These are phyloP conservation scores for Pythium aquatile DNA, from an alignment of 352 stramenopile species.

Conservation along the genomic window DNA sequence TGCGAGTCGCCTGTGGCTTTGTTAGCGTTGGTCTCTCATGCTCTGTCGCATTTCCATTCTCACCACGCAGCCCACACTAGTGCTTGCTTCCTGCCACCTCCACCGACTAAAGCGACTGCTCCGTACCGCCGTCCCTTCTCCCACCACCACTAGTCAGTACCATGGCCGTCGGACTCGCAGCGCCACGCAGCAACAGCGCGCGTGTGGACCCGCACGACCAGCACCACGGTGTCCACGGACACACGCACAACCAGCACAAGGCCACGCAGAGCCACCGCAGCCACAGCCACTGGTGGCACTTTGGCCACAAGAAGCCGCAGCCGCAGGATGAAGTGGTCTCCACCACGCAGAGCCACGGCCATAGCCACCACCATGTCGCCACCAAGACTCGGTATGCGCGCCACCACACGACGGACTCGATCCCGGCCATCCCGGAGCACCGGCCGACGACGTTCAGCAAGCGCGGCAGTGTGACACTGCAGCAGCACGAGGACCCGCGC, in stretches of 20 bases:
- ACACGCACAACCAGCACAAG: neutral
- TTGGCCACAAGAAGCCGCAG: constrained; percentile 16
- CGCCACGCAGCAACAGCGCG: constrained; percentile 12
- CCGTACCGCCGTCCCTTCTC: neutral
- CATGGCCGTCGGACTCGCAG: constrained; percentile 18
- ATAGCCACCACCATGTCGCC: constrained; percentile 8
- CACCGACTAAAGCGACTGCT: neutral
- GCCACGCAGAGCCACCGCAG: constrained; percentile 4
- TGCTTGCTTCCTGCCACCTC: neutral
- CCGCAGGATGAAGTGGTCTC: neutral
- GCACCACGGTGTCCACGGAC: constrained; percentile 11
- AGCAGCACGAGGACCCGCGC: constrained; percentile 13
- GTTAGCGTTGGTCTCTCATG: neutral
- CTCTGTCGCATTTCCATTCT: constrained; percentile 22
- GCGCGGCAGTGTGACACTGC: constrained; percentile 3
- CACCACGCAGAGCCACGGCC: neutral
- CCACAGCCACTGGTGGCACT: constrained; percentile 22
- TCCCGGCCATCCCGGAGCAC: constrained; percentile 2
- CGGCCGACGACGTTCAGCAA: constrained; percentile 12
- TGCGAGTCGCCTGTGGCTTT: neutral
- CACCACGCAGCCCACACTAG: neutral
- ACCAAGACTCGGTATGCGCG: neutral
- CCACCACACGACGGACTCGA: constrained; percentile 10
- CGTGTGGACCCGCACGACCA: constrained; percentile 18
- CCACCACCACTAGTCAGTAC: neutral